Evolutionary conservation across 306 rosid species (phyloP), one percentile per base, ranked within the genome.

Genomic region (Sphenostylis stenocarpa): DNA sequence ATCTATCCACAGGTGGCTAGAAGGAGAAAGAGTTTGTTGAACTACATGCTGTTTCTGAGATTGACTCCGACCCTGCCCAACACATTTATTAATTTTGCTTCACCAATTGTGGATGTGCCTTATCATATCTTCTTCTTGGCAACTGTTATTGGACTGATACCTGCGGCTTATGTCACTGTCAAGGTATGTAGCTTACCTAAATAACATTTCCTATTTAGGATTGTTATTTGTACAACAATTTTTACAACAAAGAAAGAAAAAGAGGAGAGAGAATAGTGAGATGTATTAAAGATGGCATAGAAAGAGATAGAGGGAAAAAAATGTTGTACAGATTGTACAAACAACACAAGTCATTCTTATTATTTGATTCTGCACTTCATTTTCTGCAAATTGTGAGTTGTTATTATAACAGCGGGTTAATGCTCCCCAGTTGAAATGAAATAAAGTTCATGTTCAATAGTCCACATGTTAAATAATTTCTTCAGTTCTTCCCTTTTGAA

Each of bases 21-120:
- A 84, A 89, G 99, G 82, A 92, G 86, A 79, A 71, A 72, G 72
- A 3, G 92, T 68, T 81, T 95, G 78, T 82, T 95, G 91, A 95
- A 95, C 85, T 95, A 95, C 85, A 95, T 95, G 97, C 91, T 95
- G 78, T 95, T 95, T 83, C 90, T 95, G 29, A 87, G 99, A 84
- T 69, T 95, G 82, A 95, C 99, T 72, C 99, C 99, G 0, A 92
- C 99, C 36, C 81, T 92, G 83, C 99, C 99, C 12, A 95, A 95
- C 80, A 95, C 97, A 2, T 95, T 95, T 67, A 95, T 95, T 83
- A 95, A 95, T 70, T 85, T 95, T 36, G 99, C 99, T 15, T 95
- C 99, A 16, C 99, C 99, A 12, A 92, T 95, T 6, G 99, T 95
- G 48, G 96, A 95, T 58, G 99, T 95, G 74, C 99, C 99, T 16